A percentile compares a stretch with the other conserved stretches of the same genome.
Conservation (phyloP, 1,284 basidiomycete genomes). For the Leucoagaricus sp. region DNA sequence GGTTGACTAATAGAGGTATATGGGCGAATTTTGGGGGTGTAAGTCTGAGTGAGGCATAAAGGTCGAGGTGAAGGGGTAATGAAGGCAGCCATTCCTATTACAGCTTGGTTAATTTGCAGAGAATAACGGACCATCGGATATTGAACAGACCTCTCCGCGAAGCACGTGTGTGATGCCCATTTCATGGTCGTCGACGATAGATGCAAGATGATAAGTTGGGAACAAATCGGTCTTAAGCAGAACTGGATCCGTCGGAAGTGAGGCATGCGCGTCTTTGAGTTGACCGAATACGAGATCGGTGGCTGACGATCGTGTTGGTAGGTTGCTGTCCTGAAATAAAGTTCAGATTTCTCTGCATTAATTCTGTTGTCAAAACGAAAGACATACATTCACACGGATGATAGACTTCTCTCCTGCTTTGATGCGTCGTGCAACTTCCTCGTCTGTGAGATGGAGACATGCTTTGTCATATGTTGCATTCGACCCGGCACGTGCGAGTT, state of each 20-base stretch:
- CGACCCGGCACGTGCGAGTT: conserved; percentile 69
- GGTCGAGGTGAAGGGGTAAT: conserved; percentile 88
- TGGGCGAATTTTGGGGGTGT: conserved; percentile 85
- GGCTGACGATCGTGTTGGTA: conserved; percentile 48
- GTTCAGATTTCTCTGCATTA: neutral
- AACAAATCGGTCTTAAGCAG: conserved; percentile 91
- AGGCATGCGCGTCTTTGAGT: conserved; percentile 73
- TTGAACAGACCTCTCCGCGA: conserved; percentile 77
- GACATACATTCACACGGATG: conserved; percentile 82
- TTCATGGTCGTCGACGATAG: conserved; percentile 92
- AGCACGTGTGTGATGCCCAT: conserved; percentile 98
- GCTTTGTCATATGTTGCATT: conserved; percentile 83
- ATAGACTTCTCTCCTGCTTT: conserved; percentile 77
- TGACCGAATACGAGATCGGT: conserved; percentile 78
- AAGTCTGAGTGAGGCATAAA: conserved; percentile 82
- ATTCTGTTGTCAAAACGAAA: conserved; percentile 11
- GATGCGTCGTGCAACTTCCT: conserved; percentile 78
- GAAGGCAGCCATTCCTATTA: conserved; percentile 95
- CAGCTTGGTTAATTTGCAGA: neutral
- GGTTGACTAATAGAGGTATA: conserved; percentile 87
- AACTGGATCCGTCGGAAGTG: conserved; percentile 87
- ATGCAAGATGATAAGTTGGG: conserved; percentile 97
- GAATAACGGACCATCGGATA: neutral
- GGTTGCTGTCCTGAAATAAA: conserved; percentile 48
- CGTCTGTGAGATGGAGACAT: conserved; percentile 83